Conservation (phyloP, 257 asterid genomes). For the Plantago ovata region DNA sequence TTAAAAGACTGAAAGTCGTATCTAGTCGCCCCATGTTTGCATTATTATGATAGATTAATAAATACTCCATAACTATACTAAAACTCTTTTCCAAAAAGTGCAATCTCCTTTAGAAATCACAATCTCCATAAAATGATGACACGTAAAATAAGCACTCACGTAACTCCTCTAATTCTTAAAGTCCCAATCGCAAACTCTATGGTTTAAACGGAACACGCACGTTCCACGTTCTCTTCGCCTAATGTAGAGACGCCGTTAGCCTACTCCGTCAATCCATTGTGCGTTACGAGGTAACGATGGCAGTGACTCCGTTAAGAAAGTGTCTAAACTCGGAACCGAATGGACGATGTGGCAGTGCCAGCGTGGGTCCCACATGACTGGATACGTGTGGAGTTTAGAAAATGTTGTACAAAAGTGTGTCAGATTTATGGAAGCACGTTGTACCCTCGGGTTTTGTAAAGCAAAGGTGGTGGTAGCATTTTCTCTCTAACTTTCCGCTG, state of each 20-base stretch:
- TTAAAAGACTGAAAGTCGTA: too few relatives aligned
- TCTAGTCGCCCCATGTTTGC: too few relatives aligned
- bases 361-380: slow-evolving; percentile 24
- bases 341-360: slow-evolving; percentile 27
- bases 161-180: not conserved
- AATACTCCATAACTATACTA: too few relatives aligned
- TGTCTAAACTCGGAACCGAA: not conserved
- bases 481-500: slow-evolving; percentile 3
- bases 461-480: slow-evolving; percentile 12
- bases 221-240: slow-evolving; percentile 24
- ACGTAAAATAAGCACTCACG: too few relatives aligned
- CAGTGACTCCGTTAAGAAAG: not conserved
- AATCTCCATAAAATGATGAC: too few relatives aligned
- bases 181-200: slow-evolving; percentile 5
- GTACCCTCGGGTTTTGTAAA: slow-evolving; percentile 26
- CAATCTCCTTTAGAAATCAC: too few relatives aligned
- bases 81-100: too few relatives aligned
- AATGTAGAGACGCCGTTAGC: not conserved
- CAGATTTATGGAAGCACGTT: slow-evolving; percentile 33
- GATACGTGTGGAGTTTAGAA: slow-evolving; percentile 19
- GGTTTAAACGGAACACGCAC: slow-evolving; percentile 22
- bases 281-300: slow-evolving; percentile 17
- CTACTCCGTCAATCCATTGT: too few relatives aligned
- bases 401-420: slow-evolving; percentile 38
- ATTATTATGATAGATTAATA: too few relatives aligned